Evolutionary conservation across 192 early-diverging fungal genomes (phyloP), one percentile per base, ranked within the genome.

Genomic region (Coemansia sp.): DNA sequence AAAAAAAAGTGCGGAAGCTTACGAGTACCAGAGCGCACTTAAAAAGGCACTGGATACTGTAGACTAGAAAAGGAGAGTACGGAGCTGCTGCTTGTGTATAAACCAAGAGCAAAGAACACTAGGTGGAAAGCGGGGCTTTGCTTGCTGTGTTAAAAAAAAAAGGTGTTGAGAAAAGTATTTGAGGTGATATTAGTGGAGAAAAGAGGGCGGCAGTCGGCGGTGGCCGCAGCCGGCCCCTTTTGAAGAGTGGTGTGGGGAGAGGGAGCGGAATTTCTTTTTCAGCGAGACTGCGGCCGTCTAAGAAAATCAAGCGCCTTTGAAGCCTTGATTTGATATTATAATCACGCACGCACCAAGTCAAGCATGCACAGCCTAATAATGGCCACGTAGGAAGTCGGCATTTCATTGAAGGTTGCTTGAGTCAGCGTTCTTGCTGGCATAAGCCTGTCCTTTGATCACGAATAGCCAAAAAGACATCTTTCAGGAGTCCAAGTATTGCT

Each of bases 221-320:
- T 16, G 47, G 70, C 43, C 70, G 71, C 76, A 59, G 76, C 66
- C 41, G 38, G 29, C 24, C 36, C 3, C 57, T 71, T 75, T 13
- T 16, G 43, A 44, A 16, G 16, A 44, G 12, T 44, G 43, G 43
- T 44, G 43, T 38, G 38, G 38, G 38, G 38, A 38, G 43, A 29
- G 42, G 42, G 43, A 44, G 43, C 16, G 43, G 43, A 13, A 44
- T 44, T 44, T 44, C 43, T 44, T n/a, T 22, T 54, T 61, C 49
- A 41, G 64, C 36, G 31, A 34, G n/a, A 22, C 54, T 29, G 18
- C 60, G n/a, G 46, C 12, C 13, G 29, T 33, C n/a, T 31, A 20
- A 49, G 61, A 63, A 49, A 52, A 52, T 52, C 49, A 52, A 52
- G 49, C 20, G 4, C 49, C 20, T 24, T 52, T 22, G 13, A 13